These are phyloP conservation scores for Anisodus acutangulus DNA, from an alignment of 257 asterid genomes.

Conservation along the genomic window DNA sequence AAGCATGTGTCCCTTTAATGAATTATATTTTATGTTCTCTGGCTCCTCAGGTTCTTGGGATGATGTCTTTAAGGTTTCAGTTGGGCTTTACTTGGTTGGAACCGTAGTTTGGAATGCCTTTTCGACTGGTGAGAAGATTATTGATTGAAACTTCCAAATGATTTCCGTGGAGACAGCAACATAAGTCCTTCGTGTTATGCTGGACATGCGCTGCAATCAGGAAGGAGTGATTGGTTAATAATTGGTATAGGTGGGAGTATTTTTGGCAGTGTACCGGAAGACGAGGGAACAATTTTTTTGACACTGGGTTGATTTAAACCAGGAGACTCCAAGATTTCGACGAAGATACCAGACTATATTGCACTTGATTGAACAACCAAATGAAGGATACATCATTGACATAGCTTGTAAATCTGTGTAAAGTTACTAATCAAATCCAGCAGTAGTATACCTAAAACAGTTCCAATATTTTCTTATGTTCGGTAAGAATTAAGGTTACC, in stretches of 20 bases:
- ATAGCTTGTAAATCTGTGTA: conserved; percentile 14
- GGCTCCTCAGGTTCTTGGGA: conserved; percentile 76
- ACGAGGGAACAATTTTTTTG: background rate
- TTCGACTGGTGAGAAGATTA: conserved; percentile 84
- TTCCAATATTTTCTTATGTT: background rate
- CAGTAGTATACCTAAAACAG: background rate
- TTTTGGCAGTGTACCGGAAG: background rate
- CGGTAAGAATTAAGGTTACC: background rate
- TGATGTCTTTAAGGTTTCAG: conserved; percentile 75
- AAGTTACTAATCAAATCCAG: background rate
- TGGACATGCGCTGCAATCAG: conserved; percentile 9
- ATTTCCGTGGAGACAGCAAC: conserved; percentile 4
- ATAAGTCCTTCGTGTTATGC: background rate
- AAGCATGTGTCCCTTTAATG: conserved; percentile 7
- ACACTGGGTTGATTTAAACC: conserved; percentile 2
- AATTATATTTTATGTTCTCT: conserved; percentile 14
- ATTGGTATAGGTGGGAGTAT: conserved; percentile 3
- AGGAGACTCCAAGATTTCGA: conserved; percentile 13
- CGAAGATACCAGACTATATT: conserved; percentile 10
- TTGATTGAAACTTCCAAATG: conserved; percentile 40
- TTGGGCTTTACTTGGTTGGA: conserved; percentile 79
- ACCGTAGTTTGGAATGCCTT: conserved; percentile 83
- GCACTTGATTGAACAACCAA: background rate
- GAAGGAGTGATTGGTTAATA: background rate
- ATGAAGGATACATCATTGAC: conserved; percentile 1